Percentiles rank a stretch among this genome's conserved stretches.
These are phyloP conservation scores for Pythium sp. DNA, from an alignment of 352 stramenopile genomes.

Conservation along the genomic window DNA sequence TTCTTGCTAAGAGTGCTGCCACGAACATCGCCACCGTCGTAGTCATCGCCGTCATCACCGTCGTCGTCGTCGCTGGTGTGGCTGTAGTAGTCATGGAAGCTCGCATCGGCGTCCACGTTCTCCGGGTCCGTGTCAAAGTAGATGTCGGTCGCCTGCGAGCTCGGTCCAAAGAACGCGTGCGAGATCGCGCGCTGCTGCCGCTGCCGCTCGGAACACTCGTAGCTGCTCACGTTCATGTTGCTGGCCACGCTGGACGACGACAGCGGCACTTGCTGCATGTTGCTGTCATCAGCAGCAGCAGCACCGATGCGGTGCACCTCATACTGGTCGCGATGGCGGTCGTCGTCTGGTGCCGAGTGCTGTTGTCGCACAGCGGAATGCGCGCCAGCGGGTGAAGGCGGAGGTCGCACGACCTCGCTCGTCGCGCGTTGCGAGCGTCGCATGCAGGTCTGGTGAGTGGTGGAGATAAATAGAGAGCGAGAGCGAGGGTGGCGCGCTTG, in stretches of 20 bases:
- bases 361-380: not conserved
- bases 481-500: not conserved
- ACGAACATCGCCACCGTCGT: not conserved
- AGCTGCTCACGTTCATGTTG: slow-evolving; percentile 53
- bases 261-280: not conserved
- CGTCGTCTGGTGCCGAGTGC: slow-evolving; percentile 3
- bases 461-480: not conserved
- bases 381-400: not conserved
- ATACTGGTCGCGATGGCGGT: not conserved
- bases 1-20: slow-evolving; percentile 12
- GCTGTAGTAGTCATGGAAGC: slow-evolving; percentile 13
- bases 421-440: slow-evolving; percentile 9
- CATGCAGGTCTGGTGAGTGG: slow-evolving; percentile 2
- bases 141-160: slow-evolving; percentile 27
- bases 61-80: slow-evolving; percentile 15
- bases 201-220: slow-evolving; percentile 43
- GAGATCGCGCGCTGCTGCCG: slow-evolving; percentile 32
- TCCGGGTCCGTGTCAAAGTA: slow-evolving; percentile 26
- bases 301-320: slow-evolving; percentile 9
- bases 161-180: slow-evolving; percentile 37
- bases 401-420: slow-evolving; percentile 8
- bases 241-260: slow-evolving; percentile 32
- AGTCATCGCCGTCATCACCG: slow-evolving; percentile 1
- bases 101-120: slow-evolving; percentile 7
- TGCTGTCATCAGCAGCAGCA: not conserved